Evolutionary conservation across 2,329 filamentous ascomycete genomes (phyloP), one percentile per base, ranked within the genome.

Genomic region (Penicillium sp.): DNA sequence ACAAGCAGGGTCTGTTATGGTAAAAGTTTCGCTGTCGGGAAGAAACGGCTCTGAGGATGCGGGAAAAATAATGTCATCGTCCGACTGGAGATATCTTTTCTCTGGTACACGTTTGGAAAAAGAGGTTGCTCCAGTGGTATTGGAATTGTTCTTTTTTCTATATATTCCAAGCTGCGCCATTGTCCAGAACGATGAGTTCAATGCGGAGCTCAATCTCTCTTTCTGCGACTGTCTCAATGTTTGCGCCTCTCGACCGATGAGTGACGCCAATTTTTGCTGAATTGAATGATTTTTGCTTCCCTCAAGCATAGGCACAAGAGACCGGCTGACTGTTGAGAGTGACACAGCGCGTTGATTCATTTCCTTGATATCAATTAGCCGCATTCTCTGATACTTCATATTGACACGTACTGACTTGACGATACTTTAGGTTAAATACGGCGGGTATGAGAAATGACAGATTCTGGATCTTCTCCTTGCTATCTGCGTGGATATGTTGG

Each of bases 311-410:
- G 59, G 62, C 4, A 55, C 49, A 26, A 72, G 51, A 5, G 68
- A 64, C 50, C 66, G 70, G 1, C 62, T 56, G 12, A 71, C 59
- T 4, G 62, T 59, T 1, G 66, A 60, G 3, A 71, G 63, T 6
- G 69, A 61, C 5, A 57, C 56, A 8, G 59, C 60, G 32, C 69
- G 59, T 51, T 70, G 65, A 33, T 58, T 61, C 48, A 71, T 64
- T 32, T 59, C 63, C 69, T 72, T 35, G 5, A 11, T 25, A 38
- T 2, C 24, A 4, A 38, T 43, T 9, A 52, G 39, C 41, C 13
- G 36, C 12, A 8, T 24, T 8, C 5, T 9, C 28, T 39, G 24
- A 6, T 6, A 13, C 4, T 29, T n/a, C 25, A 13, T 37, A 3
- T 24, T 12, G 7, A 27, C 13, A 5, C 4, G 9, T 4, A 35